Percentiles rank a stretch among this genome's conserved stretches.
Conservation (phyloP, 352 stramenopile species). For the Globisporangium spiculum region DNA sequence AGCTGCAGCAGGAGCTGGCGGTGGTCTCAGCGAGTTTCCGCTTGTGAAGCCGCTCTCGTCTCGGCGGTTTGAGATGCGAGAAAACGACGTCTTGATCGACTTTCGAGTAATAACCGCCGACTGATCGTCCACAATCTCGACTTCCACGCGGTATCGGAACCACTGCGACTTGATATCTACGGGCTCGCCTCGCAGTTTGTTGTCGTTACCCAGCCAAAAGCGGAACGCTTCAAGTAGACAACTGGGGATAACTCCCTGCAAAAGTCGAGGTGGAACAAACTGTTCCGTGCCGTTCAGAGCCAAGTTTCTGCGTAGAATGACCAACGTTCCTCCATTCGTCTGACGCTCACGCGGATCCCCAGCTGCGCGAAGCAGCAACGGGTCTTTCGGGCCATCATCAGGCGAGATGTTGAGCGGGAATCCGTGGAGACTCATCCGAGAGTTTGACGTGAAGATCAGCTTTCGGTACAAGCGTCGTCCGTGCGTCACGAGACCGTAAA, state of each 20-base stretch:
- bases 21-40: slow-evolving; percentile 33
- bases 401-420: slow-evolving; percentile 72
- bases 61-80: slow-evolving; percentile 36
- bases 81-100: slow-evolving; percentile 68
- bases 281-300: slow-evolving; percentile 74
- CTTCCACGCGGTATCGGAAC: slow-evolving; percentile 84
- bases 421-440: slow-evolving; percentile 91
- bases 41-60: slow-evolving; percentile 22
- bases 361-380: slow-evolving; percentile 53
- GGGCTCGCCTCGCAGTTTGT: slow-evolving; percentile 93
- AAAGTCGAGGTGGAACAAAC: slow-evolving; percentile 89
- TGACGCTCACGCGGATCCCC: slow-evolving; percentile 71
- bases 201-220: slow-evolving; percentile 97
- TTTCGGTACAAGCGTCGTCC: slow-evolving; percentile 95
- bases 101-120: slow-evolving; percentile 57
- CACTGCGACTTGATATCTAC: slow-evolving; percentile 82
- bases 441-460: slow-evolving; percentile 97
- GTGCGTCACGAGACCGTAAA: slow-evolving; percentile 97
- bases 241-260: slow-evolving; percentile 93
- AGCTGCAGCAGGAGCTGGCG: slow-evolving; percentile 32
- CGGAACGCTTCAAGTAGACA: slow-evolving; percentile 95
- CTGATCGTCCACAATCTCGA: slow-evolving; percentile 47
- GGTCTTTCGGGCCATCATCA: slow-evolving; percentile 60
- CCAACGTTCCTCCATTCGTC: slow-evolving; percentile 72
- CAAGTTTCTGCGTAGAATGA: slow-evolving; percentile 84